phyloP scores from a whole-genome alignment of 2,329 filamentous ascomycete species.

The Fusarium sp. region DNA sequence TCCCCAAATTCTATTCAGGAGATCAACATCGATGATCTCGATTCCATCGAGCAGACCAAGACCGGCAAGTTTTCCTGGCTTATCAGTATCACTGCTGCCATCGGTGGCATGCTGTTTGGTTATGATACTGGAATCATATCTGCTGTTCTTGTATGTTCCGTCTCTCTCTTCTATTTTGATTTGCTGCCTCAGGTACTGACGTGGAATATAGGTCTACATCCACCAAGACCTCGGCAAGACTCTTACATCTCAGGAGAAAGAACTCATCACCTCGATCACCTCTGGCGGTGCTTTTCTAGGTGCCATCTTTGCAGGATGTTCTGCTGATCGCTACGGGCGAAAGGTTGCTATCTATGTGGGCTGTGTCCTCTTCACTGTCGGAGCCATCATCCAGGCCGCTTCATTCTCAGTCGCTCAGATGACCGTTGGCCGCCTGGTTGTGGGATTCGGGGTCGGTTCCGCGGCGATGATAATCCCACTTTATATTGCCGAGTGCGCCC shows the following conservation, averaged over 20 bases:
- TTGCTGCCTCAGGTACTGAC: neutral
- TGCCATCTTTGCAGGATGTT: constrained; percentile 41
- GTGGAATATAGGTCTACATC: constrained; percentile 26
- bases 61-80: constrained; percentile 42
- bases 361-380: constrained; percentile 40
- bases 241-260: constrained; percentile 56
- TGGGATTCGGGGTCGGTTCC: constrained; percentile 61
- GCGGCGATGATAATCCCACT: too few species aligned
- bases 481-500: too few species aligned
- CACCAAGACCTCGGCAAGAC: constrained; percentile 49
- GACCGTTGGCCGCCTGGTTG: constrained; percentile 51
- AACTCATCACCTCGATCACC: constrained; percentile 62
- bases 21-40: constrained; percentile 37
- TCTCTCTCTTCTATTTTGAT: neutral
- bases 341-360: constrained; percentile 44
- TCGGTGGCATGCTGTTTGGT: constrained; percentile 52
- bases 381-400: constrained; percentile 41
- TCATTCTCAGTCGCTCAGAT: constrained; percentile 42
- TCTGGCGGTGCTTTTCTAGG: constrained; percentile 50
- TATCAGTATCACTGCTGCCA: constrained; percentile 42
- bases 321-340: constrained; percentile 41
- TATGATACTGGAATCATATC: constrained; percentile 53
- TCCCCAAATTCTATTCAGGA: constrained; percentile 28
- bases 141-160: constrained; percentile 36
- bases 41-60: constrained; percentile 39